These are phyloP conservation scores for Juncus inflexus DNA, from an alignment of 176 grass and related monocot genomes.

Conservation along the genomic window DNA sequence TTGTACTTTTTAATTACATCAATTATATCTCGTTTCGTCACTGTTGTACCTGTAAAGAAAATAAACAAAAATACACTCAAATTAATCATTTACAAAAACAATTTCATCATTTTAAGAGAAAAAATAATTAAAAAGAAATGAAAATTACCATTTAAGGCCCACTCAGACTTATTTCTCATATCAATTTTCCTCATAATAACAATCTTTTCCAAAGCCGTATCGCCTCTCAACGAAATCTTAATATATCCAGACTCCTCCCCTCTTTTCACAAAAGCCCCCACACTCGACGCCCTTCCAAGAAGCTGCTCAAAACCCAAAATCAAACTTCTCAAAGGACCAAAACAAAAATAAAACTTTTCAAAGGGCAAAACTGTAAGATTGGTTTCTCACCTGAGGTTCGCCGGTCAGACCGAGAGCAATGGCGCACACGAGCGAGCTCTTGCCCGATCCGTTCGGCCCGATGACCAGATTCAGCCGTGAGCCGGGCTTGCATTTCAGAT, in stretches of 20 bases:
- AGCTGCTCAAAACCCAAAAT: constrained; percentile 38
- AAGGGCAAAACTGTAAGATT: neutral
- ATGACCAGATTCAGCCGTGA: constrained; percentile 87
- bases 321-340: neutral
- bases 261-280: constrained; percentile 75
- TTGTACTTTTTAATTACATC: constrained; percentile 75
- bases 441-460: constrained; percentile 83
- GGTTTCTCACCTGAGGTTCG: constrained; percentile 42
- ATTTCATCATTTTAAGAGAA: neutral
- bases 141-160: constrained; percentile 63
- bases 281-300: constrained; percentile 75
- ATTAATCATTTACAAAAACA: neutral
- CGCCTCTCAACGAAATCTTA: constrained; percentile 67
- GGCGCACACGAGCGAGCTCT: constrained; percentile 86
- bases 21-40: constrained; percentile 61
- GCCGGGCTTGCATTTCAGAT: constrained; percentile 60
- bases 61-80: constrained; percentile 10
- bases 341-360: neutral
- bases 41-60: constrained; percentile 40
- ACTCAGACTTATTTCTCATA: constrained; percentile 75
- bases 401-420: constrained; percentile 71
- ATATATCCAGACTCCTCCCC: constrained; percentile 72
- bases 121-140: neutral
- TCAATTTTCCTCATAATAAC: constrained; percentile 77
- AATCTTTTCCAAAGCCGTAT: constrained; percentile 39